Evolutionary conservation across 2,329 filamentous ascomycete genomes (phyloP).

Genomic region (Canariomyces notabilis): DNA sequence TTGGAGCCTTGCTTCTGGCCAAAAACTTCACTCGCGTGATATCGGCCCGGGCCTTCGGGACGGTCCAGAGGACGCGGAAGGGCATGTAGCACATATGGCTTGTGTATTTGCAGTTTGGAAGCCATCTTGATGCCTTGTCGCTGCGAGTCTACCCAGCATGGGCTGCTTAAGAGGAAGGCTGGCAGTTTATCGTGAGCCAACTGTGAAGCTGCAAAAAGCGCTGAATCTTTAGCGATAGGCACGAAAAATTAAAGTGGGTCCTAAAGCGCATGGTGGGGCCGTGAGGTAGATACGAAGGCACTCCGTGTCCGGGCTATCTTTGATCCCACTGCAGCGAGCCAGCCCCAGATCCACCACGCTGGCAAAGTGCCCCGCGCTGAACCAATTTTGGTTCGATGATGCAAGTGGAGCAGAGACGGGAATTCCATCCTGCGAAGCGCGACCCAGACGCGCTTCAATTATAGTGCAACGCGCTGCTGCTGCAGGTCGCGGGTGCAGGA

Average conservation of each 20-base stretch:
- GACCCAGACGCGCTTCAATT: conserved; percentile 16
- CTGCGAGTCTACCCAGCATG: conserved; percentile 2
- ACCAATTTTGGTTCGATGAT: conserved; percentile 11
- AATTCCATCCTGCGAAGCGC: conserved; percentile 17
- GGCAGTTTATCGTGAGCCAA: conserved; percentile 11
- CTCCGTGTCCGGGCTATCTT: conserved; percentile 18
- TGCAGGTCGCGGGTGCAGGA: neutral
- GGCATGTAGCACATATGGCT: conserved; percentile 58
- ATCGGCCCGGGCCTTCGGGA: conserved; percentile 43
- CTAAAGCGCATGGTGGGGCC: too few species aligned
- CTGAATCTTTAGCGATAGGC: too few species aligned
- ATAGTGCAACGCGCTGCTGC: conserved; percentile 6
- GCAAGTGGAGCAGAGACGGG: conserved; percentile 10
- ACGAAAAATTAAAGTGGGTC: conserved; percentile 21
- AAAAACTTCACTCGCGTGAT: conserved; percentile 57
- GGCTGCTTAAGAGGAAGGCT: conserved; percentile 11
- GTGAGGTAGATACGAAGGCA: conserved; percentile 4
- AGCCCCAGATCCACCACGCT: neutral
- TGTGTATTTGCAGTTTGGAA: conserved; percentile 57
- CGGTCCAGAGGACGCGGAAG: conserved; percentile 54
- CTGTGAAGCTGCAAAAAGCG: conserved; percentile 20
- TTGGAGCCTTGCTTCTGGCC: conserved; percentile 53
- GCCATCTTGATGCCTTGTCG: conserved; percentile 40
- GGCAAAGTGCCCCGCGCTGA: neutral
- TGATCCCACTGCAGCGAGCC: conserved; percentile 15